These are phyloP conservation scores for Thielaviopsis cerberus DNA, from an alignment of 2,329 filamentous ascomycete species.

Conservation along the genomic window DNA sequence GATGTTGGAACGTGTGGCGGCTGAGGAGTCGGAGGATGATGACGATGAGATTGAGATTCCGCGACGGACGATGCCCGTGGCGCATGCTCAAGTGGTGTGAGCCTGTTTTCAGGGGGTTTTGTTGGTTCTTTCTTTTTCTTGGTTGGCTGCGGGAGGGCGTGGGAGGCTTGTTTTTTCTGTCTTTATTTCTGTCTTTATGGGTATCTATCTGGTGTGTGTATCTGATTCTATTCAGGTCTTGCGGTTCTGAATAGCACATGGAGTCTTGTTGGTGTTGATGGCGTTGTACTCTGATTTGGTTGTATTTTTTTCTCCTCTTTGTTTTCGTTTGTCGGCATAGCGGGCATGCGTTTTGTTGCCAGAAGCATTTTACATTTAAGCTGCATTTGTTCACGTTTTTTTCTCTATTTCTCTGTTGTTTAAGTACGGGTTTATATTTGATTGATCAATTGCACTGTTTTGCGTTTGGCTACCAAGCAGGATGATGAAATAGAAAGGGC, in stretches of 20 bases:
- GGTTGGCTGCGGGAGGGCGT: no score
- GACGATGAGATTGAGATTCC: slow-evolving; percentile 41
- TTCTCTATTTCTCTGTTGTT: neutral
- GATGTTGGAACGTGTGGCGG: slow-evolving; percentile 36
- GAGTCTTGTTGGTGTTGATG: neutral
- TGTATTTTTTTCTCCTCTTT: neutral
- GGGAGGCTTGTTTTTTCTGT: neutral
- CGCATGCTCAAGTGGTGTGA: slow-evolving; percentile 7
- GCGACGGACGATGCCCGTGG: slow-evolving; percentile 16
- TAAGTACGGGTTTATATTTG: no score
- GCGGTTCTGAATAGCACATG: neutral
- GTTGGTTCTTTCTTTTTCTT: neutral
- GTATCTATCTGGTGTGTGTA: no score
- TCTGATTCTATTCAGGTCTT: neutral
- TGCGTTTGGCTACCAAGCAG: no score
- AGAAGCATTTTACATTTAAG: neutral
- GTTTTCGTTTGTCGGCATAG: neutral
- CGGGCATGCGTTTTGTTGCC: neutral
- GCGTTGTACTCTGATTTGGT: neutral
- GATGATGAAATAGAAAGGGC: no score
- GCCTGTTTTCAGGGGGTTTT: neutral
- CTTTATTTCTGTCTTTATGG: neutral
- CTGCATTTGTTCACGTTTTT: neutral
- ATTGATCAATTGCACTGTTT: no score
- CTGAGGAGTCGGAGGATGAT: slow-evolving; percentile 30